Percentiles rank a stretch among this genome's conserved stretches.
Evolutionary conservation across 2,329 filamentous ascomycete genomes (phyloP).

Genomic region (Aureobasidium sp.): DNA sequence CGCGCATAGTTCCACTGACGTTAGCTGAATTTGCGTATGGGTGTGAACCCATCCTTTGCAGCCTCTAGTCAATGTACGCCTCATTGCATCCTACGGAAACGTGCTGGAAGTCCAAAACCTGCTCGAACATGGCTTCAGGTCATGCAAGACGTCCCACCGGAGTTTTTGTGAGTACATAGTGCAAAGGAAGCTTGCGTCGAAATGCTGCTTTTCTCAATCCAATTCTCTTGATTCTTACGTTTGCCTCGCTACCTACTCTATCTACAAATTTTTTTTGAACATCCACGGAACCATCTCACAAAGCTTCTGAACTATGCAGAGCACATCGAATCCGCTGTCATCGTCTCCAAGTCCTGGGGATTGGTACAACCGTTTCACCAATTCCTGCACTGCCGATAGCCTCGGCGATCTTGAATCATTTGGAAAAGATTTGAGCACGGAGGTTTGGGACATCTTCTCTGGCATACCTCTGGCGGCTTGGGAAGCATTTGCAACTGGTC

Average conservation of each 20-base stretch:
- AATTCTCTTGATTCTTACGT: not conserved
- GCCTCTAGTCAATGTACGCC: not conserved
- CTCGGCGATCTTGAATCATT: not conserved
- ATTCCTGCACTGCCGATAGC: not conserved
- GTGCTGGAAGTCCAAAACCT: not conserved
- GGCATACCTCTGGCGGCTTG: not conserved
- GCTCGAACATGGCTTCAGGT: not conserved
- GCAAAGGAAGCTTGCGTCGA: not conserved
- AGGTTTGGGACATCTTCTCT: not conserved
- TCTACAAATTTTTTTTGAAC: not conserved
- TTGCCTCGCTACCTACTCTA: not conserved
- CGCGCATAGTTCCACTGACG: not conserved
- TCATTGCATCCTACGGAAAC: not conserved
- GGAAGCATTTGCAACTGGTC: not conserved
- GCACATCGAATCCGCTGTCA: not conserved
- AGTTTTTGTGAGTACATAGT: not conserved
- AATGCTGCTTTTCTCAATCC: not conserved
- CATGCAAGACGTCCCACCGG: not conserved
- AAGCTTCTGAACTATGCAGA: not conserved
- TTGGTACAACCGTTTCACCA: not conserved
- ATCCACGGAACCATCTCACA: not conserved
- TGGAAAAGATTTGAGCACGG: not conserved
- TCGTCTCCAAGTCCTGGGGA: not conserved
- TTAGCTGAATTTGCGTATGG: not conserved
- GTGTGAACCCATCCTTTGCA: not conserved